Conservation (phyloP, 2,329 filamentous ascomycete species). For the Akanthomyces dipterigenus region DNA sequence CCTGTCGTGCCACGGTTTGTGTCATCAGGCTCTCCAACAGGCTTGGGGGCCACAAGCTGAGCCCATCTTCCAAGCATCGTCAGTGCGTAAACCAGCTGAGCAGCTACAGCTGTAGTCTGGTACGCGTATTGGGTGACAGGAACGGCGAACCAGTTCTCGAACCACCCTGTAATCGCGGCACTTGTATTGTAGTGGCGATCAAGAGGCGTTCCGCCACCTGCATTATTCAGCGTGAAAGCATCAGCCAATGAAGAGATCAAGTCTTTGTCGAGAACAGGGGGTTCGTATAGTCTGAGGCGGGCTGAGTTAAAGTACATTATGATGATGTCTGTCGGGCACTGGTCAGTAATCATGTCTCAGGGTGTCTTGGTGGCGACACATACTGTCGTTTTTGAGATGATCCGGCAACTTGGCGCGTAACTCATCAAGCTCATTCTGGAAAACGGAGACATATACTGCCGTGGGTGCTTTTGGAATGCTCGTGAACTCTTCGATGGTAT, state of each 20-base stretch:
- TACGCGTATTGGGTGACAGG: constrained; percentile 36
- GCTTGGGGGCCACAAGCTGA: constrained; percentile 35
- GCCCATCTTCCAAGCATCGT: constrained; percentile 46
- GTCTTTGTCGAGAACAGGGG: constrained; percentile 35
- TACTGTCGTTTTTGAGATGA: constrained; percentile 31
- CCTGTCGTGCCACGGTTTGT: constrained; percentile 1
- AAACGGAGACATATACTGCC: constrained; percentile 39
- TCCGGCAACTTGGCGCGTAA: constrained; percentile 30
- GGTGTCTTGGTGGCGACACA: constrained; percentile 13
- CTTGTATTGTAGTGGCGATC: constrained; percentile 45
- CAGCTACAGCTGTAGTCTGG: constrained; percentile 37
- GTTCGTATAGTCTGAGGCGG: constrained; percentile 40
- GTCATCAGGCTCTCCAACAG: constrained; percentile 7
- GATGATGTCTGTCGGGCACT: constrained; percentile 27
- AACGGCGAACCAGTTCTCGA: constrained; percentile 41
- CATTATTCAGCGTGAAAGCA: constrained; percentile 31
- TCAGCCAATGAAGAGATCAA: constrained; percentile 37
- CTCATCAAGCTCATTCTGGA: constrained; percentile 38
- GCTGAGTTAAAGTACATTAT: constrained; percentile 34
- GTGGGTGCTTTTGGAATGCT: constrained; percentile 33
- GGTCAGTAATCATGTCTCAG: background rate
- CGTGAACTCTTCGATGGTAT: constrained; percentile 26
- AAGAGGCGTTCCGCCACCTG: constrained; percentile 35
- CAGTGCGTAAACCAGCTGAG: constrained; percentile 43
- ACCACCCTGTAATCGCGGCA: constrained; percentile 40